These are phyloP conservation scores for Escovopsis sp. DNA, from an alignment of 2,329 filamentous ascomycete genomes.

Conservation along the genomic window DNA sequence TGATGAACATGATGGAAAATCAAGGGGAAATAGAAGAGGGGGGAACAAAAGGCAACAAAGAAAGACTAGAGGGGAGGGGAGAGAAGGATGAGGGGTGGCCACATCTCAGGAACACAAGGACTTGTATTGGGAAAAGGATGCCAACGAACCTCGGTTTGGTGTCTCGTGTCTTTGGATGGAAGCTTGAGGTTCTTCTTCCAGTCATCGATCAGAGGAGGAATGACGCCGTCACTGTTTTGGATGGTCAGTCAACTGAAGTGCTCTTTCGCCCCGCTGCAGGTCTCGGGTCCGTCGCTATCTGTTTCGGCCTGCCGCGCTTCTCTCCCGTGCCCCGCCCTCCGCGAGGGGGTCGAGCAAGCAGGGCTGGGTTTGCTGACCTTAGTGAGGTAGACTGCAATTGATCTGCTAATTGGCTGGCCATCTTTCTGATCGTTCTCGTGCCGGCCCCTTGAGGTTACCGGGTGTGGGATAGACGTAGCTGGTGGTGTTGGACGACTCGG, in stretches of 20 bases:
- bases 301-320: conserved; percentile 2
- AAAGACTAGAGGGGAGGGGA: conserved; percentile 2
- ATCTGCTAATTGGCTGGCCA: conserved; percentile 31
- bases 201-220: conserved; percentile 34
- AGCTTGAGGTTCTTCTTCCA: conserved; percentile 63
- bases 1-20: too few species aligned
- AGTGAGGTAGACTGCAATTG: conserved; percentile 27
- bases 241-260: conserved; percentile 17
- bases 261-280: conserved; percentile 3
- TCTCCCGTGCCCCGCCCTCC: not conserved
- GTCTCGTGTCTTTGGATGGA: conserved; percentile 58
- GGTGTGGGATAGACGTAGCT: conserved; percentile 7
- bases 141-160: conserved; percentile 57
- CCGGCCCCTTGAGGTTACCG: conserved; percentile 13
- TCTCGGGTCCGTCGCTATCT: not conserved
- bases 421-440: conserved; percentile 15
- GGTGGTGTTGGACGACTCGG: conserved; percentile 11
- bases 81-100: too few species aligned
- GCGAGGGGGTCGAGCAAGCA: conserved; percentile 3
- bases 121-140: not conserved
- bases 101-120: too few species aligned
- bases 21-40: too few species aligned
- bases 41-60: conserved; percentile 10
- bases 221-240: conserved; percentile 24
- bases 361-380: conserved; percentile 18